A percentile compares a stretch with the other conserved stretches of the same genome.
These are phyloP conservation scores for Saussurea involucrata DNA, from an alignment of 129 eudicot species.

Conservation along the genomic window DNA sequence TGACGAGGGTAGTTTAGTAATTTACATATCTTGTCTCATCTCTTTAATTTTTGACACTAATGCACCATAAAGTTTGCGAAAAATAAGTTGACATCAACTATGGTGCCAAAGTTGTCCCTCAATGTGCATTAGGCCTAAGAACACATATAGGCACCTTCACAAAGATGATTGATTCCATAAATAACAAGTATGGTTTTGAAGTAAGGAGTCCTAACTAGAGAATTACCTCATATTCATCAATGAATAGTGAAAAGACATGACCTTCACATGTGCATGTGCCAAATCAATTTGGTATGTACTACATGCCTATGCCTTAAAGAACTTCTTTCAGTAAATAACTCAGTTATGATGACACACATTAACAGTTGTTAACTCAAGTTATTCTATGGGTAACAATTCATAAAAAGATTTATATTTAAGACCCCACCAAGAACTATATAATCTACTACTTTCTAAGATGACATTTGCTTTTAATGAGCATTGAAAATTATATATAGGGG, in stretches of 20 bases:
- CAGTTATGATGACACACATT: neutral
- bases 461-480: neutral
- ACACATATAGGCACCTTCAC: neutral
- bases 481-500: neutral
- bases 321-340: neutral
- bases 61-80: no score
- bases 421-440: neutral
- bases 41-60: no score
- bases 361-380: neutral
- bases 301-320: neutral
- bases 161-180: neutral
- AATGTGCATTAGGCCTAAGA: no score
- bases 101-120: no score
- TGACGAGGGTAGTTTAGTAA: neutral
- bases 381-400: neutral
- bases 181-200: neutral
- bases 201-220: neutral
- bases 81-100: no score
- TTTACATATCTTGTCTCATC: neutral
- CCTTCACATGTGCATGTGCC: neutral
- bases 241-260: neutral
- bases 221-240: neutral
- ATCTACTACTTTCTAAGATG: neutral
- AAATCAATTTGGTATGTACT: neutral
- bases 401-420: neutral